Percentiles rank a stretch among this genome's conserved stretches.
Conservation (phyloP, 1,284 basidiomycete genomes). For the Microbotryum intermedium region DNA sequence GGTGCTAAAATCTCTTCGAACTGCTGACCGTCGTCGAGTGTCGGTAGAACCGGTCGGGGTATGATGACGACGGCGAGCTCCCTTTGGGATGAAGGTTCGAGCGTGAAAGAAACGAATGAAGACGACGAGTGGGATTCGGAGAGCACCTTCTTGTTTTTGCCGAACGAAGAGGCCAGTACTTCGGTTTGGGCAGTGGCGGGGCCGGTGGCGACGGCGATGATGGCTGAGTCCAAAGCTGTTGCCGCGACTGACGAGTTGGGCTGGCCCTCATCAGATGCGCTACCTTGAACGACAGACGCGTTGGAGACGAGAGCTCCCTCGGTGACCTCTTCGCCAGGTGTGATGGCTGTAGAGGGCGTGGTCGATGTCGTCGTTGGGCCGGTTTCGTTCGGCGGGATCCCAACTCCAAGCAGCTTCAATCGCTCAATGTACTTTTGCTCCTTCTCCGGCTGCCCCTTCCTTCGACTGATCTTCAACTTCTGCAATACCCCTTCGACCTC, state of each 20-base stretch:
- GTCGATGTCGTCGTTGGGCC: neutral
- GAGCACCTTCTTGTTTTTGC: neutral
- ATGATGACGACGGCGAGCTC: constrained; percentile 1
- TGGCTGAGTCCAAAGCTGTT: neutral
- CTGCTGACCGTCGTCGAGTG: neutral
- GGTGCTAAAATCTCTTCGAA: constrained; percentile 1
- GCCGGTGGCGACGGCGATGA: neutral
- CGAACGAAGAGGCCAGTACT: neutral
- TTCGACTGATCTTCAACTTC: constrained; percentile 46
- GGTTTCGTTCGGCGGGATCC: constrained; percentile 24
- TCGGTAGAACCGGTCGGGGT: neutral
- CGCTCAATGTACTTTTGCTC: constrained; percentile 45
- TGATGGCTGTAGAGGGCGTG: neutral
- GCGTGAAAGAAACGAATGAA: constrained; percentile 4
- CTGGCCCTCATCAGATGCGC: neutral
- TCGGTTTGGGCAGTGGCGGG: neutral
- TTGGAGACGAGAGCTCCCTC: neutral
- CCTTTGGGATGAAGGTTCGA: constrained; percentile 3
- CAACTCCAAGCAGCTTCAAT: constrained; percentile 42
- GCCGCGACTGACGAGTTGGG: neutral
- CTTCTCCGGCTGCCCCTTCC: constrained; percentile 47
- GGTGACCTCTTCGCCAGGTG: neutral
- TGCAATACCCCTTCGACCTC: constrained; percentile 46
- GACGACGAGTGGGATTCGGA: neutral
- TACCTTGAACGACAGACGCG: neutral